Evolutionary conservation across 768 basidiomycete genomes (phyloP).

Genomic region (Calocera viscosa): DNA sequence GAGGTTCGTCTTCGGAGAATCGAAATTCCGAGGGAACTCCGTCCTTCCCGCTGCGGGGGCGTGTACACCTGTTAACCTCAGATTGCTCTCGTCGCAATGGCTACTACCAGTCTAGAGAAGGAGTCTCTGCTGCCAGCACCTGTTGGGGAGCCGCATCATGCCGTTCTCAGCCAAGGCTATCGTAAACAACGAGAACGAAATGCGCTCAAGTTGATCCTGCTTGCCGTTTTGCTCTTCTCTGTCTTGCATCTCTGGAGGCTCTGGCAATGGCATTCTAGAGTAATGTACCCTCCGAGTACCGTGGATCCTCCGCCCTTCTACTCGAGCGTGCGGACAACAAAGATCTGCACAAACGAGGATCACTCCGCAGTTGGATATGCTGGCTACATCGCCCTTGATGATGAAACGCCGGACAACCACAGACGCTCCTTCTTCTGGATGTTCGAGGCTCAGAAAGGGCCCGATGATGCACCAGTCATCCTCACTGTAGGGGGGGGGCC

Average conservation of each 20-base stretch:
- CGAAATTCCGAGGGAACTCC: no score
- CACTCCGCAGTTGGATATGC: conserved; percentile 14
- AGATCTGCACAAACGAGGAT: conserved; percentile 4
- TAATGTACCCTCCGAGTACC: not conserved
- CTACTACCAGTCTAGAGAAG: not conserved
- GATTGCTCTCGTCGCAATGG: no score
- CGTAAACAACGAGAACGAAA: not conserved
- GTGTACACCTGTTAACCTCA: no score
- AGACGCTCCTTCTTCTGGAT: conserved; percentile 21
- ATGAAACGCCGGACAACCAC: conserved; percentile 22
- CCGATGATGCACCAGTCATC: conserved; percentile 26
- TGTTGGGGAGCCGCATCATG: not conserved
- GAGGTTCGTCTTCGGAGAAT: no score
- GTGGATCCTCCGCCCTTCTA: not conserved
- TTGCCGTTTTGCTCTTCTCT: not conserved
- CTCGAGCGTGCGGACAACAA: not conserved
- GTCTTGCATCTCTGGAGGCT: not conserved
- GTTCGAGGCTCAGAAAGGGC: conserved; percentile 25
- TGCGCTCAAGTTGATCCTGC: not conserved
- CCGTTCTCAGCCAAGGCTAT: not conserved
- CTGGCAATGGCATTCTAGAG: not conserved
- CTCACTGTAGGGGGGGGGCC: conserved; percentile 30
- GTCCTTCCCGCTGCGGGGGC: no score
- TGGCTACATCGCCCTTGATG: conserved; percentile 26
- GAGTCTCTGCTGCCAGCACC: not conserved